Conservation (phyloP, 2,329 filamentous ascomycete genomes). For the Zymoseptoria brevis region DNA sequence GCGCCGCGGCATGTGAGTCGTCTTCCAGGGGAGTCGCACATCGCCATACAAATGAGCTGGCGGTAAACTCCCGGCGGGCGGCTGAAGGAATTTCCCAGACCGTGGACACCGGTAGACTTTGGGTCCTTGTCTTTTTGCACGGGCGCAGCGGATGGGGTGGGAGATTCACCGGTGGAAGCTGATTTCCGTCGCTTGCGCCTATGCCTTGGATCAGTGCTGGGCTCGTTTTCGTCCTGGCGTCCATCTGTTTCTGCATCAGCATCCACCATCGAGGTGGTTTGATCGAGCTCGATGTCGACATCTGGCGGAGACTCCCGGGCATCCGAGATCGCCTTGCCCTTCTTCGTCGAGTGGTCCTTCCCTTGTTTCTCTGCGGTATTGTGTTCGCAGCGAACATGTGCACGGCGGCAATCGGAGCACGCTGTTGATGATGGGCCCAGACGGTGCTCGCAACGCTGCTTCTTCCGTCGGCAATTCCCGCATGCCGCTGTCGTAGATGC, state of each 20-base stretch:
- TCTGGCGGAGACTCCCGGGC: not conserved
- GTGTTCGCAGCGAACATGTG: not conserved
- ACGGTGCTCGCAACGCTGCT: not conserved
- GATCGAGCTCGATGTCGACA: not conserved
- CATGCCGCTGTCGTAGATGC: not conserved
- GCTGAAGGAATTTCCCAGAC: slow-evolving; percentile 15
- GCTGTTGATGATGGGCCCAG: not conserved
- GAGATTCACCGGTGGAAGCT: not conserved
- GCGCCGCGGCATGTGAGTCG: slow-evolving; percentile 16
- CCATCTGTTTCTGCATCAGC: not conserved
- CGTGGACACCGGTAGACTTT: slow-evolving; percentile 1
- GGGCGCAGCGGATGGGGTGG: not conserved
- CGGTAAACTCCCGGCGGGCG: slow-evolving; percentile 18
- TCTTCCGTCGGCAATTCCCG: not conserved
- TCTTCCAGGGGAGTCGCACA: slow-evolving; percentile 18
- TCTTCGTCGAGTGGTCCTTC: not conserved
- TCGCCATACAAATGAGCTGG: slow-evolving; percentile 25
- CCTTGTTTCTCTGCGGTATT: not conserved
- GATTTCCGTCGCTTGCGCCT: not conserved
- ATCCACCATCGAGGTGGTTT: not conserved
- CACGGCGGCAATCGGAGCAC: not conserved
- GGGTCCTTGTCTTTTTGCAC: not conserved
- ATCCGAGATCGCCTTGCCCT: not conserved
- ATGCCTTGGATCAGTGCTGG: not conserved
- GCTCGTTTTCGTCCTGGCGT: not conserved